Base-by-base conservation (phyloP, 768 basidiomycete genomes). In the Sporobolomyces pararoseus region DNA sequence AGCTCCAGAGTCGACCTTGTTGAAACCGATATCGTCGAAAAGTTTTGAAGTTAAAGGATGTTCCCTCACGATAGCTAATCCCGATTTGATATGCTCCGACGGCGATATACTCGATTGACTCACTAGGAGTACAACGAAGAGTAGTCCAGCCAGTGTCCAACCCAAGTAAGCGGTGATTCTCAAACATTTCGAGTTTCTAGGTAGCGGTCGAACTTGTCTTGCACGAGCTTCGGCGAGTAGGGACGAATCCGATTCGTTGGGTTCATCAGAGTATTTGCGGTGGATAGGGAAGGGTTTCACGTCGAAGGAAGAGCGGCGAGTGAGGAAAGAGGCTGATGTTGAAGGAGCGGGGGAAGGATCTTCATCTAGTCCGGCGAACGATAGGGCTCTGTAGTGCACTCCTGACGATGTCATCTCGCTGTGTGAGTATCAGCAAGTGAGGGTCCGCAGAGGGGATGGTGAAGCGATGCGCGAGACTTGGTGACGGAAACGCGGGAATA, bases 71-170 rank as follows among this genome's bases (percentile, higher is more conserved):
- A n/a, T 39, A 25, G 46, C 62, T 7, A 63, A 32, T 19, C 35
- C 49, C 23, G 25, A 23, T 21, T 25, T 31, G 7, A 53, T 25
- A n/a, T 37, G 53, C n/a, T 65, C 64, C 9, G 59, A 61, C 16
- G 58, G 58, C n/a, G 58, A 59, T 4, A 59, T 29, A 31, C 31
- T 9, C 14, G 55, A 44, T 10, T 58, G 52, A 32, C 19, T 47
- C n/a, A 63, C 19, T 31, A 63, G 27, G 49, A 66, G 60, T 29
- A 57, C 42, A 61, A 66, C 42, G 54, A 66, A 32, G 54, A 71
- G 61, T 10, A 66, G 23, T 35, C 3, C 31, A 9, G 65, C 65
- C 17, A 71, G 21, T 32, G 54, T 13, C 70, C 70, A 71, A 7
- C 70, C 70, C 39, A 47, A 37, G 55, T 61, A 65, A 34, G 64